Conservation (phyloP, 2,329 filamentous ascomycete species). For the Claviceps cyperi region DNA sequence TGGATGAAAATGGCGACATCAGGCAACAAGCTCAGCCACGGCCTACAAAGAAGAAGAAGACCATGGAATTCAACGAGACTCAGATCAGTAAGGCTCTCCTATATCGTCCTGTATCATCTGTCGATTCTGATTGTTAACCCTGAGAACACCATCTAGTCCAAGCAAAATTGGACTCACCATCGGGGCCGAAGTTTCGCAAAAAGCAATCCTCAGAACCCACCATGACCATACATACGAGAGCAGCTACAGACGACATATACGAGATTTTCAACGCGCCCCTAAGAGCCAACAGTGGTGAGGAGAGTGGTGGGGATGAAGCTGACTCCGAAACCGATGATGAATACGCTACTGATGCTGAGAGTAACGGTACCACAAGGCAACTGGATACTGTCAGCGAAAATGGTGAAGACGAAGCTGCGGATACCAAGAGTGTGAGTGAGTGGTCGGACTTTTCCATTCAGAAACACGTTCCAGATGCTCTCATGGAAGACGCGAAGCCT, state of each 20-base stretch:
- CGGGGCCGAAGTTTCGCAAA: constrained; percentile 68
- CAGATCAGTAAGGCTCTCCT: constrained; percentile 58
- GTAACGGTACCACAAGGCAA: constrained; percentile 61
- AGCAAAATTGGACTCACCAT: constrained; percentile 82
- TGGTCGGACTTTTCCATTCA: constrained; percentile 79
- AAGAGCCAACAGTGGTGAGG: constrained; percentile 19
- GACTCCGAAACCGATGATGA: constrained; percentile 59
- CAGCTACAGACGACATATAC: constrained; percentile 94
- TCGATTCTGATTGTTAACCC: constrained; percentile 8
- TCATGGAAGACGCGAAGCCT: constrained; percentile 17
- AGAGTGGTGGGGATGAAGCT: constrained; percentile 40
- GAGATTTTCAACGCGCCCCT: constrained; percentile 84
- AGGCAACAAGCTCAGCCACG: constrained; percentile 30
- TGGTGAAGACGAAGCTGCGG: constrained; percentile 34
- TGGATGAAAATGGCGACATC: constrained; percentile 46
- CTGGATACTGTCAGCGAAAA: constrained; percentile 31
- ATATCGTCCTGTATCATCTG: not conserved
- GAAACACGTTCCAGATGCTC: constrained; percentile 48
- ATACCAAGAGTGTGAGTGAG: constrained; percentile 55
- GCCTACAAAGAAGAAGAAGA: constrained; percentile 55
- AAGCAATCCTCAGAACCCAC: constrained; percentile 71
- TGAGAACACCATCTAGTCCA: constrained; percentile 52
- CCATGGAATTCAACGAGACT: constrained; percentile 77
- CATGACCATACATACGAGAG: constrained; percentile 92
- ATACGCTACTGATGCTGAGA: constrained; percentile 78